phyloP scores from a whole-genome alignment of 768 basidiomycete species.

The Mycena capillaripes region DNA sequence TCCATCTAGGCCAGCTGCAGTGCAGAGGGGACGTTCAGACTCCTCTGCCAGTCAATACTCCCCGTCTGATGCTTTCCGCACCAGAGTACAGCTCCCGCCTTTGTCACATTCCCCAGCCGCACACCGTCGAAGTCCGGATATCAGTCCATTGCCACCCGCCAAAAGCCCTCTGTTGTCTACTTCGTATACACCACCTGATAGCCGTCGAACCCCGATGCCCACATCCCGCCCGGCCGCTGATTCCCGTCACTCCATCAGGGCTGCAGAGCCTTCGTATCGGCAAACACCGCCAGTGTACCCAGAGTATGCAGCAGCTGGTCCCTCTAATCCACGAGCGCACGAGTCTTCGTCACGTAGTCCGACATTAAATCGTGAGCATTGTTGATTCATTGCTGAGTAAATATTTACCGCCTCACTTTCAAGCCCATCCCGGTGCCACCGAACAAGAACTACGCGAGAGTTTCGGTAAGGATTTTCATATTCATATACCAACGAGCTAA shows the following conservation, averaged over 20 bases:
- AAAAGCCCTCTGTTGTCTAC: neutral
- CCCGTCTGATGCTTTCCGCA: neutral
- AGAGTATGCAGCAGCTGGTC: conserved; percentile 8
- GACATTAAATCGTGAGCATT: conserved; percentile 18
- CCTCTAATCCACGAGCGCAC: conserved; percentile 7
- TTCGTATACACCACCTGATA: conserved; percentile 2
- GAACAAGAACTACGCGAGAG: conserved; percentile 32
- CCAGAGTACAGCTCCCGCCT: neutral
- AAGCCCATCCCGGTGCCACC: conserved; percentile 30
- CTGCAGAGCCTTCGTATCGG: conserved; percentile 16
- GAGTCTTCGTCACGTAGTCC: neutral
- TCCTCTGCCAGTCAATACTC: conserved; percentile 27
- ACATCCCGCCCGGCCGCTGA: conserved; percentile 12
- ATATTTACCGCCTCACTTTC: neutral
- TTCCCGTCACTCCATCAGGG: conserved; percentile 6
- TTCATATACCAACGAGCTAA: neutral
- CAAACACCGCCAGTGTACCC: neutral
- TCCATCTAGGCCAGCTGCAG: neutral
- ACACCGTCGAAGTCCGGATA: conserved; percentile 1
- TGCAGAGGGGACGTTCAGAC: conserved; percentile 5
- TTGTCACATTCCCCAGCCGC: neutral
- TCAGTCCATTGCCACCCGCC: neutral
- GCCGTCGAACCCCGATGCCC: neutral
- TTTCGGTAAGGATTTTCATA: conserved; percentile 20
- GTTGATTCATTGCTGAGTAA: neutral